phyloP scores from a whole-genome alignment of 139 green algal genomes.

The Chlorella sp. region DNA sequence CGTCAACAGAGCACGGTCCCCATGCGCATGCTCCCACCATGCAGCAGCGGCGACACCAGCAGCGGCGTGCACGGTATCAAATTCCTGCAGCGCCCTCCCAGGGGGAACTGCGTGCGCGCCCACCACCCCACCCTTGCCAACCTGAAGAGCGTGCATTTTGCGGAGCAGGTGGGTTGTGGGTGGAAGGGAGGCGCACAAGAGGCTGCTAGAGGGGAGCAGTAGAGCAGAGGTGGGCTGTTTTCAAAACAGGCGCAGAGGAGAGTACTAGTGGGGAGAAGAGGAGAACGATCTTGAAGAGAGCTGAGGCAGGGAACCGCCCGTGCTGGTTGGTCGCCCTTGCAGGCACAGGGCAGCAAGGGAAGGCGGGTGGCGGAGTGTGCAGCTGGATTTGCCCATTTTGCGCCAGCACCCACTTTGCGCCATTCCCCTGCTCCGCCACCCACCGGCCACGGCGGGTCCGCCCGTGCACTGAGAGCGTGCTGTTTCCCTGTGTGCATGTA shows the following conservation, averaged over 20 bases:
- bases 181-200: neutral
- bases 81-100: slow-evolving; percentile 41
- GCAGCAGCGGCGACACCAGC: neutral
- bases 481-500: neutral
- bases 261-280: too few species aligned
- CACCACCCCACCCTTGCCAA: slow-evolving; percentile 36
- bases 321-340: too few species aligned
- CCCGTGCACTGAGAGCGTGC: too few species aligned
- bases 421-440: too few species aligned
- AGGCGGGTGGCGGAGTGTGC: neutral
- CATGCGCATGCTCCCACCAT: neutral
- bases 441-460: too few species aligned
- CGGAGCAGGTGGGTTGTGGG: slow-evolving; percentile 43
- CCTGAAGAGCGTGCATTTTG: slow-evolving; percentile 47
- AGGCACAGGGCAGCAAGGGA: neutral
- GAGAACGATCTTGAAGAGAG: too few species aligned
- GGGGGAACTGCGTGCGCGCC: slow-evolving; percentile 43
- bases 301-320: too few species aligned
- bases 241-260: too few species aligned
- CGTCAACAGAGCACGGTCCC: too few species aligned
- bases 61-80: slow-evolving; percentile 37
- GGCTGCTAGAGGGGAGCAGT: too few species aligned
- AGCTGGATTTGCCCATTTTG: too few species aligned
- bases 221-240: neutral
- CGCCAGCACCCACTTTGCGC: too few species aligned